Evolutionary conservation across 371 early-diverging fungal species (phyloP).

Genomic region (Apophysomyces trapeziformis): DNA sequence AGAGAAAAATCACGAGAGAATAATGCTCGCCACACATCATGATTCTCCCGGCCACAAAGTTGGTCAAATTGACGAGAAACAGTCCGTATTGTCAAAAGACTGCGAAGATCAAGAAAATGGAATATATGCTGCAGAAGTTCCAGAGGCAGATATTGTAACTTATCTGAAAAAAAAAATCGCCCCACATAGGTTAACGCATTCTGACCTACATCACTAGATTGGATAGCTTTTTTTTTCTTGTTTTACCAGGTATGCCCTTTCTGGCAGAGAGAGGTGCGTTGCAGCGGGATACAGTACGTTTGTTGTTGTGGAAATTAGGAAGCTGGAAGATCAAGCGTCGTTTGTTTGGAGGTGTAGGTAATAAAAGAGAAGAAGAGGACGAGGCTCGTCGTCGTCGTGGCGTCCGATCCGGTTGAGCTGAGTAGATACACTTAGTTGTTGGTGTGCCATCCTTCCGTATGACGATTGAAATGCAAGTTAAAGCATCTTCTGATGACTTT

Average conservation of each 20-base stretch:
- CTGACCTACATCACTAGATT: neutral
- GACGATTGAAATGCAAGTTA: conserved; percentile 20
- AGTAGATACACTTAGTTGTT: conserved; percentile 18
- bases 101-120: conserved; percentile 26
- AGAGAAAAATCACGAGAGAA: conserved; percentile 29
- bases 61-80: conserved; percentile 25
- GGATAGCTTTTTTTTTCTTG: conserved; percentile 6
- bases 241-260: neutral
- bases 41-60: conserved; percentile 24
- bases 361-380: neutral
- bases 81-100: conserved; percentile 29
- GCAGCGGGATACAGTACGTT: neutral
- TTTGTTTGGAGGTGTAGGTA: neutral
- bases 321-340: conserved; percentile 9
- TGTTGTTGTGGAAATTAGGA: neutral
- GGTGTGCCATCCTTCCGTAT: conserved; percentile 23
- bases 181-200: neutral
- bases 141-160: conserved; percentile 24
- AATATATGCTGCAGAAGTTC: conserved; percentile 35
- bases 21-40: conserved; percentile 33
- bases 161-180: neutral
- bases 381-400: conserved; percentile 6
- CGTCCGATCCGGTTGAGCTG: neutral
- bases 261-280: neutral
- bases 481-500: neutral